Base-by-base conservation (phyloP, 108 stramenopile genomes). In the Cyclotella atomus region DNA sequence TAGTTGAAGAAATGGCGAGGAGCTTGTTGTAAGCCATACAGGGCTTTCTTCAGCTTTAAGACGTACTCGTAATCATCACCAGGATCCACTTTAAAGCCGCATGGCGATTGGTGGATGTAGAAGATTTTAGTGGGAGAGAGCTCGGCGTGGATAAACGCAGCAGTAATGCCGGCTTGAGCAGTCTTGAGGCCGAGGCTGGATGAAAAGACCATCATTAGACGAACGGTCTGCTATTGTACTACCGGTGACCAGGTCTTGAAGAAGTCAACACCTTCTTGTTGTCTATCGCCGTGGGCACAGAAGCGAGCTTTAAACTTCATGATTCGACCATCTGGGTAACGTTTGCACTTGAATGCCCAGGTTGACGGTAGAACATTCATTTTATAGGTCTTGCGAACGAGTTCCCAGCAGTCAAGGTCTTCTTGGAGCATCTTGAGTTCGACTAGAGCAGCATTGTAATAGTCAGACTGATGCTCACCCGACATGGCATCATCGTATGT, bases 81-180 rank as follows among this genome's bases (percentile, higher is more conserved):
- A 2, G 21, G 16, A 23, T 19, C 15, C 19, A n/a, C 29, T 10
- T 14, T 5, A 23, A 77, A 86, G 9, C 82, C 82, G 15, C 49
- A 41, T 0, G 86, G 81, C 35, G n/a, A n/a, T n/a, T 83, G 67
- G 20, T 75, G 32, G 44, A 90, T 67, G 36, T 86, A 74, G 14
- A 85, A 44, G 21, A 61, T 19, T 49, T 73, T 67, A 20, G 65
- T 66, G 15, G 59, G 50, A n/a, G n/a, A n/a, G 12, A 86, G 30
- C 1, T 33, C 28, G 10, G 86, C 79, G 29, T 86, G 84, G 0
- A 87, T 66, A 59, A 91, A 91, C 0, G 86, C 88, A 25, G 69
- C 69, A 1, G 57, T 63, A 17, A 76, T 84, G 32, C 87, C 83
- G 0, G 45, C 56, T 20, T 70, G 57, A 0, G 29, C 28, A 17